A percentile compares a stretch with the other conserved stretches of the same genome.
These are phyloP conservation scores for Balamuthia mandrillaris DNA, from an alignment of 208 protist species.

Conservation along the genomic window DNA sequence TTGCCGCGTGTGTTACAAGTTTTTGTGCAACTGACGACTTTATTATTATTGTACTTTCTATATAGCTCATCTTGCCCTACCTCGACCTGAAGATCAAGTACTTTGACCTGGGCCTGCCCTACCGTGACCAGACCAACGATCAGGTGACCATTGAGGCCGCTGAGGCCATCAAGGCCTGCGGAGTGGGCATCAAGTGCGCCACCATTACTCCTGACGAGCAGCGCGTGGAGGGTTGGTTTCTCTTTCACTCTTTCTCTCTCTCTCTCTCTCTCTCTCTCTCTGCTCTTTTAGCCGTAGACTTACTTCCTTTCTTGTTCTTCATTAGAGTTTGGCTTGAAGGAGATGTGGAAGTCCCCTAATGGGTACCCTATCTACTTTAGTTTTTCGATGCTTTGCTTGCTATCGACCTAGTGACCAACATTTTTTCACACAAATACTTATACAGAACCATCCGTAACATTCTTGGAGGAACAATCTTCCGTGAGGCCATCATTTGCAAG, in stretches of 20 bases:
- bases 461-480: conserved; percentile 94
- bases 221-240: too few species aligned
- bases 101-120: conserved; percentile 91
- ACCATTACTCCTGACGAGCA: conserved; percentile 97
- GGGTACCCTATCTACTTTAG: too few species aligned
- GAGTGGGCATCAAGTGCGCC: conserved; percentile 97
- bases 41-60: too few species aligned
- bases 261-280: too few species aligned
- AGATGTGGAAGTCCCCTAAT: conserved; percentile 97
- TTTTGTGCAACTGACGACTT: too few species aligned
- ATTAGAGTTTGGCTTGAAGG: conserved; percentile 90
- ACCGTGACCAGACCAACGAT: conserved; percentile 72
- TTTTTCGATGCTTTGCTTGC: too few species aligned
- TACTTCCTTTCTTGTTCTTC: too few species aligned
- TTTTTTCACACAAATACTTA: conserved; percentile 95
- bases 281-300: too few species aligned
- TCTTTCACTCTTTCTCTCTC: too few species aligned
- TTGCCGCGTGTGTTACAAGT: too few species aligned
- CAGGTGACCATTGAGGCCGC: conserved; percentile 67
- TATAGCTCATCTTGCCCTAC: conserved; percentile 87
- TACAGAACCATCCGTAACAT: conserved; percentile 95
- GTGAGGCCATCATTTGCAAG: conserved; percentile 89
- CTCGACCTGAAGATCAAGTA: conserved; percentile 92
- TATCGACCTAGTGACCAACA: conserved; percentile 94
- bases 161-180: conserved; percentile 88